Evolutionary conservation across 495 filamentous ascomycete species (phyloP), one percentile per base, ranked within the genome.

Genomic region (Tetracladium setigerum): DNA sequence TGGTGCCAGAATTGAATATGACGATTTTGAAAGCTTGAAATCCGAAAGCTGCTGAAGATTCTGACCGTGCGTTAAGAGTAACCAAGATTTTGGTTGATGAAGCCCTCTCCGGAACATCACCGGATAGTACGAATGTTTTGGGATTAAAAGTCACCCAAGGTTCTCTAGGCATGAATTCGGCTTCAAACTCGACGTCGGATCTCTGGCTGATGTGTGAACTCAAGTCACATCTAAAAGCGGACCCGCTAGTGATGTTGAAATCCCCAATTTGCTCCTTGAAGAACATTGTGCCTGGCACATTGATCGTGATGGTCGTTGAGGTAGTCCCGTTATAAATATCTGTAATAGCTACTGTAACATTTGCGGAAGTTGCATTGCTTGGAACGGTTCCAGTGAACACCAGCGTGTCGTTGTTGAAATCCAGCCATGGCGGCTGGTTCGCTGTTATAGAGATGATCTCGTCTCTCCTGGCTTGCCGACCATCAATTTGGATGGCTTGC

Each of bases 131-230:
- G 48, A 73, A 61, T 33, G 73, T 77, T 9, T 56, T 59, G 10
- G 72, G 41, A 53, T 86, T 76, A 51, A 87, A 87, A 1, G 65
- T 67, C 9, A 92, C 66, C 89, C 88, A 95, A 12, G 76, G 61
- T 7, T 70, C 61, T 1, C 78, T 62, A 2, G 70, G 50, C 15
- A 64, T 69, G n/a, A 76, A 53, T 37, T 76, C 62, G 1, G 84
- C 62, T 11, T 70, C 70, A 1, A 91, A 56, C 16, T 72, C 64
- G 0, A 77, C 73, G 47, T 78, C 69, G 18, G 66, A 59, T 9
- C 73, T 67, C 19, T 67, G 67, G 11, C 77, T 56, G 15, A 86
- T 53, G 17, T 75, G 74, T 24, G 70, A 61, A 44, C 78, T 68
- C 31, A 95, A 70, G 4, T 74, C 67, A 39, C 86, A 84, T 13